phyloP scores from a whole-genome alignment of 1,139 yeast genomes.

The Lizanozyma gosingica region DNA sequence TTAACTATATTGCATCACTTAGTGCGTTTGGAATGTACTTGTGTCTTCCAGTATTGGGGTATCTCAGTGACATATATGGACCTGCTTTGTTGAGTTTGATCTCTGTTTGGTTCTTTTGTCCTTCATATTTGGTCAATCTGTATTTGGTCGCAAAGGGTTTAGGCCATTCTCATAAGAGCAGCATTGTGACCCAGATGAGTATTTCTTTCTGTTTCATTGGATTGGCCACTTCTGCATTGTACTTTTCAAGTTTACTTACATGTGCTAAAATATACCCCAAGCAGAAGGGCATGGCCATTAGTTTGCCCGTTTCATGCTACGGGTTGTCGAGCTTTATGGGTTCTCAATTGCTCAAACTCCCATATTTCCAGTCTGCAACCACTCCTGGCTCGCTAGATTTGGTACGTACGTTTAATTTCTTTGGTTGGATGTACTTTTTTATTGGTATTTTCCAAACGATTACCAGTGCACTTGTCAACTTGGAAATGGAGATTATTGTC shows the following conservation, averaged over 20 bases:
- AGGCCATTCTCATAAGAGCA: neutral
- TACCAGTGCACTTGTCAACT: slow-evolving; percentile 55
- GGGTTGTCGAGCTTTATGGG: slow-evolving; percentile 71
- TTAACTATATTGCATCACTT: slow-evolving; percentile 69
- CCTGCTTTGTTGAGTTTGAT: slow-evolving; percentile 64
- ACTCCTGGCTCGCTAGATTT: slow-evolving; percentile 20
- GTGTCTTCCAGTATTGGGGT: slow-evolving; percentile 76
- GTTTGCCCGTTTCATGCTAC: slow-evolving; percentile 80
- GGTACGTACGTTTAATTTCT: slow-evolving; percentile 47
- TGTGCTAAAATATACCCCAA: slow-evolving; percentile 79
- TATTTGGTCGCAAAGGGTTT: neutral
- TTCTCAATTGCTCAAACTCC: slow-evolving; percentile 42
- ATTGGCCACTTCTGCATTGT: slow-evolving; percentile 71
- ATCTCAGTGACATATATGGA: slow-evolving; percentile 77
- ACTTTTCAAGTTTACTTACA: slow-evolving; percentile 68
- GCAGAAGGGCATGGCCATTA: slow-evolving; percentile 70
- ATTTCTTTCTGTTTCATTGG: slow-evolving; percentile 55
- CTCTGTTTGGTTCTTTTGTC: slow-evolving; percentile 57
- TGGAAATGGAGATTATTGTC: slow-evolving; percentile 45
- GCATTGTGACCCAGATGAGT: slow-evolving; percentile 7
- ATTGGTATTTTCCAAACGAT: slow-evolving; percentile 54
- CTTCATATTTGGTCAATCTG: slow-evolving; percentile 51
- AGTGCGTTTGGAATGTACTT: slow-evolving; percentile 80
- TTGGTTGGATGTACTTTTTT: slow-evolving; percentile 47
- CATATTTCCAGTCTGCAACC: slow-evolving; percentile 22